A percentile compares a stretch with the other conserved stretches of the same genome.
phyloP scores from a whole-genome alignment of 768 basidiomycete species.

The Baorangia bicolor region DNA sequence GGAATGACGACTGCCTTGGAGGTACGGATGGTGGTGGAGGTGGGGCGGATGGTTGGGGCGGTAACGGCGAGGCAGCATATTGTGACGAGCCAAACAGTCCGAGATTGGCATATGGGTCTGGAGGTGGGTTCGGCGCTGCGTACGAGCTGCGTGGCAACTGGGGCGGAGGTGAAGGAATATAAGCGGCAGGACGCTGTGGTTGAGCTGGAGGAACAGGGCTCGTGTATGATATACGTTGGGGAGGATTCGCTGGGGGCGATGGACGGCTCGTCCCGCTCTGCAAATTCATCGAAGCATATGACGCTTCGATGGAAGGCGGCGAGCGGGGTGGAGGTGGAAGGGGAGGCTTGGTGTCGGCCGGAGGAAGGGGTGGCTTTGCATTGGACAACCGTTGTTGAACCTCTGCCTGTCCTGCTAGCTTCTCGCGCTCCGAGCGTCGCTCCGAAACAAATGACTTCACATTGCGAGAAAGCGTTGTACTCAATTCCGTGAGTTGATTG shows the following conservation, averaged over 20 bases:
- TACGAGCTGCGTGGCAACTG: slow-evolving; percentile 27
- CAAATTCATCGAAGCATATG: slow-evolving; percentile 60
- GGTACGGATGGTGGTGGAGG: slow-evolving; percentile 21
- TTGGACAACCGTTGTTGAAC: slow-evolving; percentile 61
- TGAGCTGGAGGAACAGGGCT: slow-evolving; percentile 11
- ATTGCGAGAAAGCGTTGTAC: slow-evolving; percentile 54
- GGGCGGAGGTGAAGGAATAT: slow-evolving; percentile 24
- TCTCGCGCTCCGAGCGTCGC: slow-evolving; percentile 69
- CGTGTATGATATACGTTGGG: slow-evolving; percentile 29
- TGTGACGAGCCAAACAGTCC: slow-evolving; percentile 28
- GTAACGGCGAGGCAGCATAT: not conserved
- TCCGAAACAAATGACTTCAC: slow-evolving; percentile 60
- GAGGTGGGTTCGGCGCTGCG: slow-evolving; percentile 20
- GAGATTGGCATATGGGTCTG: slow-evolving; percentile 38
- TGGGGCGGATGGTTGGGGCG: slow-evolving; percentile 12
- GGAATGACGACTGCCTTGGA: slow-evolving; percentile 28
- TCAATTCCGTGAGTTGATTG: slow-evolving; percentile 67
- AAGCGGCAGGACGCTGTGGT: slow-evolving; percentile 23
- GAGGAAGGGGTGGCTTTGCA: slow-evolving; percentile 34
- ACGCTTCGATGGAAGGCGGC: slow-evolving; percentile 43
- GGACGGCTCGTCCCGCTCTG: slow-evolving; percentile 28
- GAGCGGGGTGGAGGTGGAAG: slow-evolving; percentile 46
- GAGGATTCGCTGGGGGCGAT: slow-evolving; percentile 30
- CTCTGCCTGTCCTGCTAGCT: slow-evolving; percentile 66
- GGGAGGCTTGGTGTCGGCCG: slow-evolving; percentile 48